Evolutionary conservation across 768 basidiomycete species (phyloP), one percentile per base, ranked within the genome.

Genomic region (Dacryopinax spathularia): DNA sequence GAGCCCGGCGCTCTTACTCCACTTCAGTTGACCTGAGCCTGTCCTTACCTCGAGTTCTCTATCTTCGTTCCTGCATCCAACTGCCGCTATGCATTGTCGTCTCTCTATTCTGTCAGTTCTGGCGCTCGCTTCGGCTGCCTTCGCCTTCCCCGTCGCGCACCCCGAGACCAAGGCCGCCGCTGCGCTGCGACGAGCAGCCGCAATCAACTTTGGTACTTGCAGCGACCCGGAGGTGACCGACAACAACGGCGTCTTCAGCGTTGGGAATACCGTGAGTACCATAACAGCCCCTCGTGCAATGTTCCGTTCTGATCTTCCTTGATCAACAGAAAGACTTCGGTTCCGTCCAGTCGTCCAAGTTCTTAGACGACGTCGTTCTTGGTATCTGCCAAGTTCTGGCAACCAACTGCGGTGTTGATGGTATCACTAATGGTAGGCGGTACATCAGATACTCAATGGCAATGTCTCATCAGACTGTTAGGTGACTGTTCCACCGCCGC

Each of bases 1-100:
- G 48, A 56, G 48, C 48, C 48, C 48, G 48, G 48, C 31, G 48
- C 48, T 56, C 48, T 56, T 56, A 56, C 48, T 56, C 48, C 48
- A 13, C 48, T 44, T 56, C 48, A 56, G 48, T 56, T 56, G 48
- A 56, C 48, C 48, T 56, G 48, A 56, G 48, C 48, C 48, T 56
- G 48, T 56, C 48, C 20, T 56, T 56, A 56, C 48, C 48, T 56
- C 18, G 18, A 15, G 6, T 41, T 7, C 18, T 18, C 18, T 5
- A 5, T 22, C 39, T 18, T 41, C 22, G 9, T 29, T 5, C 10
- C 7, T 18, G 31, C 29, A 9, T 44, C 43, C 12, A 44, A 20
- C 43, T 15, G 25, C 29, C 48, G 31, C 18, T 29, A 56, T 56
- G 48, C 31, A 56, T 29, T 56, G 13, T 29, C 48, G 48, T 27